Evolutionary conservation across 192 early-diverging fungal species (phyloP).

Genomic region (Thamnidium elegans): DNA sequence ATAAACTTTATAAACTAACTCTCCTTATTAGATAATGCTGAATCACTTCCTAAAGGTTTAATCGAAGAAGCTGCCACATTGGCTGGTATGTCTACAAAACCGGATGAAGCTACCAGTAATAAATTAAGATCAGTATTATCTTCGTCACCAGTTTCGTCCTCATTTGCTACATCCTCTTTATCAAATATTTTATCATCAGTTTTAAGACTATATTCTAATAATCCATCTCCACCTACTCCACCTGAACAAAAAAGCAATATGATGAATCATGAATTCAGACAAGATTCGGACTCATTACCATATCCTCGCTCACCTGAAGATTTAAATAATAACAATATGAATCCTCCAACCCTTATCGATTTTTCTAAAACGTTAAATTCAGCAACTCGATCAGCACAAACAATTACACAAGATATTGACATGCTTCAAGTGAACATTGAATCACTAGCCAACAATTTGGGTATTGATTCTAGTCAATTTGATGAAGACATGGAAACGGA

Average conservation of each 20-base stretch:
- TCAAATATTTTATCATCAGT: slow-evolving; percentile 11
- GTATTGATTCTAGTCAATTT: slow-evolving; percentile 21
- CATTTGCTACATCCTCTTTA: slow-evolving; percentile 8
- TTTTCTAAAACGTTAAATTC: slow-evolving; percentile 22
- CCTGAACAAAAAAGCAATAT: not conserved
- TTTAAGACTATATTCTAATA: slow-evolving; percentile 9
- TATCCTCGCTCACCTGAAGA: not conserved
- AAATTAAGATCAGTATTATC: not conserved
- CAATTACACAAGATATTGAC: slow-evolving; percentile 30
- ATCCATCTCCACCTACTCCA: slow-evolving; percentile 1
- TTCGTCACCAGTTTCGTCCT: slow-evolving; percentile 4
- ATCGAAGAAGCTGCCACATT: slow-evolving; percentile 13
- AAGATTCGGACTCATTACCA: not conserved
- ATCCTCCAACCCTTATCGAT: not conserved
- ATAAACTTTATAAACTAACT: not conserved
- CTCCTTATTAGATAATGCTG: slow-evolving; percentile 14
- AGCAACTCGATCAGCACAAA: slow-evolving; percentile 25
- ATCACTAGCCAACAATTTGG: slow-evolving; percentile 18
- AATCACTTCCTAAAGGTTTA: slow-evolving; percentile 1
- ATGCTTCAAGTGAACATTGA: slow-evolving; percentile 22
- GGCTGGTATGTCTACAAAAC: slow-evolving; percentile 10
- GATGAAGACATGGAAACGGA: slow-evolving; percentile 19
- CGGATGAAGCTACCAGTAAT: not conserved
- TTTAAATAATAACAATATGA: not conserved
- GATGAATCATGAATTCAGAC: not conserved